A percentile compares a stretch with the other conserved stretches of the same genome.
phyloP scores from a whole-genome alignment of 1,284 basidiomycete species.

The Volvariella volvacea region DNA sequence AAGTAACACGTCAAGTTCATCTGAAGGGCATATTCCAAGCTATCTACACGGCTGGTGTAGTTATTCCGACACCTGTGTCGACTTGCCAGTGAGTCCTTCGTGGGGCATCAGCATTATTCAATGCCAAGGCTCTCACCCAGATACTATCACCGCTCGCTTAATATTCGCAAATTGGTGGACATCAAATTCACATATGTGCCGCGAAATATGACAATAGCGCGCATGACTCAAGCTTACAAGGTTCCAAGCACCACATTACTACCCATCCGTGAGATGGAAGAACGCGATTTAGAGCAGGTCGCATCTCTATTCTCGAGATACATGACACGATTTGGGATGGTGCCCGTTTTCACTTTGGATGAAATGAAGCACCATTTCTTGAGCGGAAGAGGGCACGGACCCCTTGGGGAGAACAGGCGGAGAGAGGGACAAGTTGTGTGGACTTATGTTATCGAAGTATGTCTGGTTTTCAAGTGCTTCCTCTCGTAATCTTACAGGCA shows the following conservation, averaged over 20 bases:
- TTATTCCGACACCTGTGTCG: slow-evolving; percentile 86
- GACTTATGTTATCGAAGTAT: slow-evolving; percentile 94
- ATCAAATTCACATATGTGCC: slow-evolving; percentile 88
- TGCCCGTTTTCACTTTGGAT: slow-evolving; percentile 70
- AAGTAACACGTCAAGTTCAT: slow-evolving; percentile 92
- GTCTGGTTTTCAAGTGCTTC: slow-evolving; percentile 12
- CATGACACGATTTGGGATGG: slow-evolving; percentile 84
- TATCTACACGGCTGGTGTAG: slow-evolving; percentile 91
- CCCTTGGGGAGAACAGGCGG: slow-evolving; percentile 37
- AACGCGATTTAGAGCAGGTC: slow-evolving; percentile 71
- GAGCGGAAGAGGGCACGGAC: slow-evolving; percentile 73
- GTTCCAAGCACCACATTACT: slow-evolving; percentile 49
- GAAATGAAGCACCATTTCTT: slow-evolving; percentile 88
- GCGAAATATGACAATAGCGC: slow-evolving; percentile 78
- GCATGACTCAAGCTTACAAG: slow-evolving; percentile 75
- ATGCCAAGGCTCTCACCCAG: slow-evolving; percentile 26
- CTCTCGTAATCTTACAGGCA: neutral
- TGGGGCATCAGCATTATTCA: too few relatives aligned
- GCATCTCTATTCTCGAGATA: slow-evolving; percentile 73
- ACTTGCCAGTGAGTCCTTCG: slow-evolving; percentile 63
- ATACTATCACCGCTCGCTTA: slow-evolving; percentile 92
- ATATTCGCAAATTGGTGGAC: slow-evolving; percentile 89
- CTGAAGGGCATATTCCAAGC: slow-evolving; percentile 93
- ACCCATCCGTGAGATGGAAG: slow-evolving; percentile 86
- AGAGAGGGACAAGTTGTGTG: slow-evolving; percentile 85